phyloP scores from a whole-genome alignment of 139 green algal species.

The Penium margaritaceum region DNA sequence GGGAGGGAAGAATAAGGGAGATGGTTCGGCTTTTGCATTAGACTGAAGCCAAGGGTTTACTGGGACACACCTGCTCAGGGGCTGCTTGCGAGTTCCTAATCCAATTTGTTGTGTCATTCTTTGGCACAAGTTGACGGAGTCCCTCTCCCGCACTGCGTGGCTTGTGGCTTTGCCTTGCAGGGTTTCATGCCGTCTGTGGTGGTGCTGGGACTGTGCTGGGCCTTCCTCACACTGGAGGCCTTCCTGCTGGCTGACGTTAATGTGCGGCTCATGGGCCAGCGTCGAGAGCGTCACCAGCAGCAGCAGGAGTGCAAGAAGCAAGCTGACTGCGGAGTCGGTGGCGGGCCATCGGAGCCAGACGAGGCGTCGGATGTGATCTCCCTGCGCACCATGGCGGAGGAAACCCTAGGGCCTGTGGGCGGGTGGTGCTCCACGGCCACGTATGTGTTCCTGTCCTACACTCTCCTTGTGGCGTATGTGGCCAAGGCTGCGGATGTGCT shows the following conservation, averaged over 20 bases:
- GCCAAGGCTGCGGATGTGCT: slow-evolving; percentile 46
- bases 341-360: no score
- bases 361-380: slow-evolving; percentile 36
- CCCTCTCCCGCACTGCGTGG: not conserved
- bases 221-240: slow-evolving; percentile 54
- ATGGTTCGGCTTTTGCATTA: no score
- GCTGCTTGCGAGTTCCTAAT: no score
- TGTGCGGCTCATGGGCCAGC: slow-evolving; percentile 41
- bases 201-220: slow-evolving; percentile 50
- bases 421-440: slow-evolving; percentile 35
- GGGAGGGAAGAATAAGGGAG: no score
- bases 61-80: no score
- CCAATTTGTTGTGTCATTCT: no score
- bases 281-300: no score
- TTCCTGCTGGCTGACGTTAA: slow-evolving; percentile 70
- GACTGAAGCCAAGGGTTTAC: no score
- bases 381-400: slow-evolving; percentile 42
- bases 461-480: slow-evolving; percentile 53
- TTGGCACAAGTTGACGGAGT: no score
- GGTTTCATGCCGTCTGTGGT: slow-evolving; percentile 51
- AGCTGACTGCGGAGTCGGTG: no score
- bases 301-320: no score
- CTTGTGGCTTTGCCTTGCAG: not conserved
- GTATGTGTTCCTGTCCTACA: slow-evolving; percentile 60
- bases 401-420: slow-evolving; percentile 55